Evolutionary conservation across 2,329 filamentous ascomycete genomes (phyloP), one percentile per base, ranked within the genome.

Genomic region (Blastomyces percursus): DNA sequence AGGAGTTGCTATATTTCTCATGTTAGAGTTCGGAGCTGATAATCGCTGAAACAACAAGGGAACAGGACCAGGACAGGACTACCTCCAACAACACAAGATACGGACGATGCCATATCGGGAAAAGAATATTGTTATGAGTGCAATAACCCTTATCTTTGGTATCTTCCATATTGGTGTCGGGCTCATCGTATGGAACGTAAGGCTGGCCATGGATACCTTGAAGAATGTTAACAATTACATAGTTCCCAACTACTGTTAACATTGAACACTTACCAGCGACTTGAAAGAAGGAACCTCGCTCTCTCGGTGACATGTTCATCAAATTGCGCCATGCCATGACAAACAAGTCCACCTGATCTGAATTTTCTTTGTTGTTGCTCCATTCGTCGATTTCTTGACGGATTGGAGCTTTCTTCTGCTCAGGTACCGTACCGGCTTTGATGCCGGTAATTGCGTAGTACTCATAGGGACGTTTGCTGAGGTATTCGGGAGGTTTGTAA

Each of bases 81-180:
- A 69, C 82, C 76, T 88, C 80, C 64, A 77, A 85, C 4, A 87
- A 74, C 6, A 81, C 78, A 62, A 94, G 78, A 73, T 93, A 95
- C 0, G 90, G 88, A 55, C 91, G 83, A 78, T 96, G 91, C 91
- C 91, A 95, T 52, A 86, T 83, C 32, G 87, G 84, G 72, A 96
- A 94, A 16, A 94, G 77, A 59, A 87, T 84, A 4, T 87, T 88
- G 44, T 81, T 83, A 74, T 96, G 91, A 19, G 84, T 84, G 72
- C 91, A 95, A 72, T 92, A 95, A 7, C 57, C 57, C 57, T 59
- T 59, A 12, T 32, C 27, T 59, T 59, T 32, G 59, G 30, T 32
- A 16, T 54, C 48, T 35, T 42, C 46, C 56, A 90, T 90, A n/a
- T 79, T 60, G 76, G 2, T 82, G 83, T 5, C 67, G 0, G 76